Percentiles rank a stretch among this genome's conserved stretches.
Evolutionary conservation across 1,139 yeast species (phyloP).

Genomic region (Waltiozyma sp.): DNA sequence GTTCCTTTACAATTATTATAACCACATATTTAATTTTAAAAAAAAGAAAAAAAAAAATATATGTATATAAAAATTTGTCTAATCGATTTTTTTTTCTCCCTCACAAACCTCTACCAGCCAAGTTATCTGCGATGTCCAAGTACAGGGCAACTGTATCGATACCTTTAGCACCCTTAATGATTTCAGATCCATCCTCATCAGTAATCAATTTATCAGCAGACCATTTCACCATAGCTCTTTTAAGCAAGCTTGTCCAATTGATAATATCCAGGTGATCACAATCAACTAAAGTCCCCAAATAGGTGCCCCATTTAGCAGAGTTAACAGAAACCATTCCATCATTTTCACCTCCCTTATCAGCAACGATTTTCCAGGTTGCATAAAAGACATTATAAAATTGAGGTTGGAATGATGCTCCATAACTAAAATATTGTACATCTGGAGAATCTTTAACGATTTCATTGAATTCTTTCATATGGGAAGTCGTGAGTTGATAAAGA

Average conservation of each 20-base stretch:
- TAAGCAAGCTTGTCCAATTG: constrained; percentile 62
- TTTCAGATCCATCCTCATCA: constrained; percentile 6
- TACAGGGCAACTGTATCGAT: constrained; percentile 72
- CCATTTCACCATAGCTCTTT: constrained; percentile 20
- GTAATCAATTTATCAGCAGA: constrained; percentile 1
- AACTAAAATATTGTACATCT: constrained; percentile 62
- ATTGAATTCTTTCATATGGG: constrained; percentile 45
- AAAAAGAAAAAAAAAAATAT: too few relatives aligned
- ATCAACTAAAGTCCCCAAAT: constrained; percentile 63
- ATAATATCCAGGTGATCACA: constrained; percentile 83
- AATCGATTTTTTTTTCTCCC: not conserved
- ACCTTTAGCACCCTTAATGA: constrained; percentile 20
- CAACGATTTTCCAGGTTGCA: constrained; percentile 51
- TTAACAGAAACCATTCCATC: constrained; percentile 80
- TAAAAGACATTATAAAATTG: constrained; percentile 50
- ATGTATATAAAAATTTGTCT: too few relatives aligned
- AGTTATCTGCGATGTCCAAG: constrained; percentile 57
- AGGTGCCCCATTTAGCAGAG: constrained; percentile 77
- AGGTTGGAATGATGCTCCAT: constrained; percentile 68
- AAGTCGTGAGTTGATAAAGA: constrained; percentile 51
- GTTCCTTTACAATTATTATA: constrained; percentile 1
- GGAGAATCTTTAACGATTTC: constrained; percentile 41
- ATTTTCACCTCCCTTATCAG: constrained; percentile 41
- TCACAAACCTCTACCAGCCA: constrained; percentile 49
- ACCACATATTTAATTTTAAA: not conserved